A percentile compares a stretch with the other conserved stretches of the same genome.
Conservation (phyloP, 2,329 filamentous ascomycete genomes). For the Xylaria sp. region DNA sequence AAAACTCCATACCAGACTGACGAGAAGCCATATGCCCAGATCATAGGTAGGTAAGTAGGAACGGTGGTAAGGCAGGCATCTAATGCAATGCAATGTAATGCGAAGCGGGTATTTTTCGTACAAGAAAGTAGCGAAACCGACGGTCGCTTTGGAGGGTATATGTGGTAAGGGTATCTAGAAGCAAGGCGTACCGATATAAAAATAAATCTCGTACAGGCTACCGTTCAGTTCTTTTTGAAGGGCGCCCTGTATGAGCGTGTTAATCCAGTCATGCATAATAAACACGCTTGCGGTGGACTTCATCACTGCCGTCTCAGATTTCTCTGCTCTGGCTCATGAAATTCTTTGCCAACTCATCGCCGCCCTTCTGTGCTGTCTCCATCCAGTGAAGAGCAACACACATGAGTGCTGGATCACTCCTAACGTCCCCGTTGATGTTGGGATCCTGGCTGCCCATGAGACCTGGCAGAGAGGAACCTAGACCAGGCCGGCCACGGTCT, state of each 20-base stretch:
- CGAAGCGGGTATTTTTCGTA: not conserved
- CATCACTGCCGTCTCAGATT: slow-evolving; percentile 26
- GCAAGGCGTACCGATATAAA: not conserved
- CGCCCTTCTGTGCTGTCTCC: slow-evolving; percentile 80
- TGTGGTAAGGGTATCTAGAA: not conserved
- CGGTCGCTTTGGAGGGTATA: not conserved
- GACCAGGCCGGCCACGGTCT: slow-evolving; percentile 29
- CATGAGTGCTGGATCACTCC: slow-evolving; percentile 83
- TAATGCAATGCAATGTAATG: not conserved
- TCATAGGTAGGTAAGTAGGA: not conserved
- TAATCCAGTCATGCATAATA: not conserved
- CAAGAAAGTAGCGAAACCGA: not conserved
- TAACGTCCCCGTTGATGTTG: slow-evolving; percentile 42
- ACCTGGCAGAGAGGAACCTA: slow-evolving; percentile 25
- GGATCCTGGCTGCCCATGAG: slow-evolving; percentile 29
- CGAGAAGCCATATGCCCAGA: not conserved
- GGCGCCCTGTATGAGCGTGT: not conserved
- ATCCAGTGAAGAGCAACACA: slow-evolving; percentile 97
- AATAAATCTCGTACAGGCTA: not conserved
- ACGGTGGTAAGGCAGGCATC: not conserved
- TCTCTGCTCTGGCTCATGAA: slow-evolving; percentile 65
- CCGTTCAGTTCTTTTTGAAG: not conserved
- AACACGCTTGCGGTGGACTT: not conserved
- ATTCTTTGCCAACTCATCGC: slow-evolving; percentile 76
- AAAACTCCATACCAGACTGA: not conserved